phyloP scores from a whole-genome alignment of 495 filamentous ascomycete species.

The Penicillium antarcticum region DNA sequence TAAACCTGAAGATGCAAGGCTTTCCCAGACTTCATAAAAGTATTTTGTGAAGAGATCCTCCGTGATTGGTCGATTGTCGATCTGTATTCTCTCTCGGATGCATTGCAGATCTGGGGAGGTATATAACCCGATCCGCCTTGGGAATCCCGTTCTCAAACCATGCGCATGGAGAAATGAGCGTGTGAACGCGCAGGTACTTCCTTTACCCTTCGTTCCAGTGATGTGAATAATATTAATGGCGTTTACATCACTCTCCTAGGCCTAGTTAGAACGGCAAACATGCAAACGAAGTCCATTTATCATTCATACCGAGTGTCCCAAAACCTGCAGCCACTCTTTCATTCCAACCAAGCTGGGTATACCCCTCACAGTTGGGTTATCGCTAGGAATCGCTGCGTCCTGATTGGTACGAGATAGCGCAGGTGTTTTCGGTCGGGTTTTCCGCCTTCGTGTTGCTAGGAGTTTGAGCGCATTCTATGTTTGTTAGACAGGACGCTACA shows the following conservation, averaged over 20 bases:
- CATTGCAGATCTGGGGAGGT: conserved; percentile 62
- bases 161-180: conserved; percentile 34
- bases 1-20: conserved; percentile 28
- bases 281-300: background rate
- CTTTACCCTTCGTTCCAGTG: conserved; percentile 52
- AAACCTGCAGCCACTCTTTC: conserved; percentile 23
- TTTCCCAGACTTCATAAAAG: conserved; percentile 66
- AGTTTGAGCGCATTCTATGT: conserved; percentile 6
- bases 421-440: background rate
- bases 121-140: conserved; percentile 56
- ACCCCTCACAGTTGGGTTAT: conserved; percentile 9
- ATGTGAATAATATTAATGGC: conserved; percentile 44
- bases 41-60: conserved; percentile 54
- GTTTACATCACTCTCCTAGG: conserved; percentile 25
- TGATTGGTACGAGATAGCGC: background rate
- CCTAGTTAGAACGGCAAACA: background rate
- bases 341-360: conserved; percentile 22
- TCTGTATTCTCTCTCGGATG: conserved; percentile 62
- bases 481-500: background rate
- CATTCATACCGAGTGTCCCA: conserved; percentile 27
- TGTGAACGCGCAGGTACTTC: conserved; percentile 48
- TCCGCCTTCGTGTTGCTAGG: conserved; percentile 3
- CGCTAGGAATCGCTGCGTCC: background rate
- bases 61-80: conserved; percentile 51
- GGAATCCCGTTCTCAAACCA: conserved; percentile 27